These are phyloP conservation scores for Botrytis pseudocinerea DNA, from an alignment of 2,329 filamentous ascomycete genomes.

Conservation along the genomic window DNA sequence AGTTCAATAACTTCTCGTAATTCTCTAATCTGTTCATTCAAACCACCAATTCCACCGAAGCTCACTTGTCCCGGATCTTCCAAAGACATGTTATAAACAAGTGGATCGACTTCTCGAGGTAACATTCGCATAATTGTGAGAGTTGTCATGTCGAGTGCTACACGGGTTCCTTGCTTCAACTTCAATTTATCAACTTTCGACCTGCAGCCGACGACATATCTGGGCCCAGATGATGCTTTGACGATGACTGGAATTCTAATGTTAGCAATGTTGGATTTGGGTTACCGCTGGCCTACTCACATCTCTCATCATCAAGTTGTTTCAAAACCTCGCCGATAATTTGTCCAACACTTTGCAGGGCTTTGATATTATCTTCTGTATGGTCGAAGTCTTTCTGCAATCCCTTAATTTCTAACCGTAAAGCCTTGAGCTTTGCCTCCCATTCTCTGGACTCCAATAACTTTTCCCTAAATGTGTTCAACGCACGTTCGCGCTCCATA, in stretches of 20 bases:
- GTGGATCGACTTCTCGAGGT: slow-evolving; percentile 93
- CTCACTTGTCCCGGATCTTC: slow-evolving; percentile 97
- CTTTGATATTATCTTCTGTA: slow-evolving; percentile 99
- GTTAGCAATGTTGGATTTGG: slow-evolving; percentile 30
- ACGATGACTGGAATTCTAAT: slow-evolving; percentile 72
- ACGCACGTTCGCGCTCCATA: slow-evolving; percentile 64
- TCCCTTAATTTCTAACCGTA: slow-evolving; percentile 94
- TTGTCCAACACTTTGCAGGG: slow-evolving; percentile 96
- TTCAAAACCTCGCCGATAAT: slow-evolving; percentile 99
- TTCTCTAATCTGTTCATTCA: slow-evolving; percentile 98
- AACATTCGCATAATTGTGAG: slow-evolving; percentile 99
- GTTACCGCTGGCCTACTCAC: slow-evolving; percentile 54
- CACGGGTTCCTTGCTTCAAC: slow-evolving; percentile 96
- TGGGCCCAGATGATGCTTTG: slow-evolving; percentile 93
- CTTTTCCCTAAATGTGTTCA: slow-evolving; percentile 76
- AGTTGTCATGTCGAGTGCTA: slow-evolving; percentile 98
- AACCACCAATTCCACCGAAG: slow-evolving; percentile 94
- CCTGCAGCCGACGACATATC: slow-evolving; percentile 97
- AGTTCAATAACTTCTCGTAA: slow-evolving; percentile 96
- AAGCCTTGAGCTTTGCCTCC: slow-evolving; percentile 94
- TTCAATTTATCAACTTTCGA: slow-evolving; percentile 98
- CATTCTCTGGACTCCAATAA: slow-evolving; percentile 95
- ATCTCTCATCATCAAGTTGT: slow-evolving; percentile 98
- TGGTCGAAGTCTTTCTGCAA: slow-evolving; percentile 93
- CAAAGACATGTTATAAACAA: slow-evolving; percentile 99